These are phyloP conservation scores for Metschnikowia noctiluminum DNA, from an alignment of 805 yeast genomes.

Conservation along the genomic window DNA sequence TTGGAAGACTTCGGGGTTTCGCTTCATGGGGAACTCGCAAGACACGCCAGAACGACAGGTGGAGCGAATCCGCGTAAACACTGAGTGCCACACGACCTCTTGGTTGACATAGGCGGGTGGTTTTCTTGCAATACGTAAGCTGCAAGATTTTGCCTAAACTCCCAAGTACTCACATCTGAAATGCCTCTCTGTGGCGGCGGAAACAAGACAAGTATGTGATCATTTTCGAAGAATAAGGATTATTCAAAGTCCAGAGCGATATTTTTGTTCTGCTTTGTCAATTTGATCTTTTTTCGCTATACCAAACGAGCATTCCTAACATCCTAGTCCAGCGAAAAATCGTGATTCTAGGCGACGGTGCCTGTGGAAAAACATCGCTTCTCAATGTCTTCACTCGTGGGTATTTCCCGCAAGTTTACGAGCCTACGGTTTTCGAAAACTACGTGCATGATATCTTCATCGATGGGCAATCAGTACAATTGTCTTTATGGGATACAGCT, in stretches of 20 bases:
- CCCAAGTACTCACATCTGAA: neutral
- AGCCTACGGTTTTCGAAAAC: conserved; percentile 96
- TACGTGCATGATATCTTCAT: conserved; percentile 96
- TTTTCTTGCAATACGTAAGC: neutral
- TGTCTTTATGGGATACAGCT: conserved; percentile 97
- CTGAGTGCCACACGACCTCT: conserved; percentile 3
- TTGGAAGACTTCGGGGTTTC: too few relatives aligned
- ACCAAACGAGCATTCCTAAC: conserved; percentile 9
- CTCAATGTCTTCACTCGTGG: conserved; percentile 95
- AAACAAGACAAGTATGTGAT: conserved; percentile 39
- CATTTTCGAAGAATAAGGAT: too few relatives aligned
- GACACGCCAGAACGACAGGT: neutral
- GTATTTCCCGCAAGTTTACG: conserved; percentile 96
- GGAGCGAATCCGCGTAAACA: conserved; percentile 2
- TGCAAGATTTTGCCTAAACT: neutral
- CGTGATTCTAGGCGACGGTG: conserved; percentile 96
- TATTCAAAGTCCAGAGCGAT: too few relatives aligned
- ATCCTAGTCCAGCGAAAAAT: conserved; percentile 75
- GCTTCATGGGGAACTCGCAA: neutral
- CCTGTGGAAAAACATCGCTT: conserved; percentile 95
- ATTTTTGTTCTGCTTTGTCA: too few relatives aligned
- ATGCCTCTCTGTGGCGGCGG: conserved; percentile 45
- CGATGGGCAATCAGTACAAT: conserved; percentile 87
- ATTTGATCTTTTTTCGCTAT: too few relatives aligned
- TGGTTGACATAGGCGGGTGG: neutral